These are phyloP conservation scores for Bretschneidera sinensis DNA, from an alignment of 345 rosid genomes.

Conservation along the genomic window DNA sequence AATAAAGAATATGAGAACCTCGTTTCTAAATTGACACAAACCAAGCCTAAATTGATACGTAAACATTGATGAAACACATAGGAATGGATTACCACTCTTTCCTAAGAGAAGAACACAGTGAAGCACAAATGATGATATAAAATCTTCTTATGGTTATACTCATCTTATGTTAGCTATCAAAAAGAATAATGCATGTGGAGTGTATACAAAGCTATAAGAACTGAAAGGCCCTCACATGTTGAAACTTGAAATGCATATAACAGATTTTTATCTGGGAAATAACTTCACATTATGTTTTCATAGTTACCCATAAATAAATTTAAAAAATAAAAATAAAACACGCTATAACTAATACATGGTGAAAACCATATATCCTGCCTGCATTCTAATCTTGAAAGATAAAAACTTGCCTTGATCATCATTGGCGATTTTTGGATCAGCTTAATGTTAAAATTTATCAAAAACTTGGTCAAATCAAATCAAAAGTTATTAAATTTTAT, in stretches of 20 bases:
- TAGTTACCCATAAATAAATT: no score
- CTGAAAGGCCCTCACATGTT: background rate
- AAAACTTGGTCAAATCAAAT: no score
- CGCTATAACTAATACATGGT: background rate
- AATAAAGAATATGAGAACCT: background rate
- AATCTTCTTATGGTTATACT: no score
- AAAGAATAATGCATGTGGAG: background rate
- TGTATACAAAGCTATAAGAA: background rate
- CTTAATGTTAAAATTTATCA: background rate
- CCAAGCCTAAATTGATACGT: no score
- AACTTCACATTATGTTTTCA: no score
- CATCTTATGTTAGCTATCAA: no score
- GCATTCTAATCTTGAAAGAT: background rate
- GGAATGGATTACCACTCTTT: no score
- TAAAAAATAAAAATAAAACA: no score
- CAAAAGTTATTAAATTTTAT: no score
- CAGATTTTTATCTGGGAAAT: no score
- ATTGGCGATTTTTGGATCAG: no score
- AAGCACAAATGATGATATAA: background rate
- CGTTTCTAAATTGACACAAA: no score
- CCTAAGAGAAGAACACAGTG: background rate
- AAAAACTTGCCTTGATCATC: background rate
- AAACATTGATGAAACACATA: background rate
- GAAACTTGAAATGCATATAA: background rate
- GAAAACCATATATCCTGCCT: background rate